Evolutionary conservation across 176 grass and related monocot genomes (phyloP), one percentile per base, ranked within the genome.

Genomic region (Phyllostachys edulis): DNA sequence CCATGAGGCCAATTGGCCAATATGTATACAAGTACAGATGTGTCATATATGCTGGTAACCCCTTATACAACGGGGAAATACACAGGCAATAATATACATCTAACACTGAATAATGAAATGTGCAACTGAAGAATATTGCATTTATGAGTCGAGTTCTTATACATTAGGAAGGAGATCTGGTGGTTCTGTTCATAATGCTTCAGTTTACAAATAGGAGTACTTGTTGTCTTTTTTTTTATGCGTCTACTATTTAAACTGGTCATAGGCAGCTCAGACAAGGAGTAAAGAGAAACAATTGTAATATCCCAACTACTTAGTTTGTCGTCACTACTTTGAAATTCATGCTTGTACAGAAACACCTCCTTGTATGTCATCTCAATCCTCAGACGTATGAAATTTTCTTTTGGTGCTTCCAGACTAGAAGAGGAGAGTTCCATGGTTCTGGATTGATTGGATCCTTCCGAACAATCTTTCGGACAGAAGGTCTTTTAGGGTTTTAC

Each of bases 401-500:
- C 4, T 69, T 11, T 87, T 75, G 32, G n/a, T 69, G 6, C 39
- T 87, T 72, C 80, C 91, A 99, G 96, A 92, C 96, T 75, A 87
- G 91, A 99, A 90, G 91, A 87, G 89, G 91, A 52, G 93, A 99
- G 51, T 99, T 96, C 73, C 85, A 49, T 57, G 91, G 93, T 87
- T 88, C 89, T 84, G 91, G 96, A 72, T 86, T 99, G 84, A 56
- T 84, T 29, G 93, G 91, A 86, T 94, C 96, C 52, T 98, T 94
- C 75, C 78, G 59, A 71, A 96, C 90, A 87, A 99, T 99, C 66
- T 88, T 72, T 77, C 89, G 84, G 77, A 94, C 93, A 77, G 96
- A 99, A 91, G 93, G 96, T 82, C 74, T 90, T 68, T 90, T 99
- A 88, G 96, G 93, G 39, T 94, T 99, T 85, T 99, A 96, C 91